Evolutionary conservation across 306 rosid species (phyloP).

Genomic region (Elaeagnus macrophylla): DNA sequence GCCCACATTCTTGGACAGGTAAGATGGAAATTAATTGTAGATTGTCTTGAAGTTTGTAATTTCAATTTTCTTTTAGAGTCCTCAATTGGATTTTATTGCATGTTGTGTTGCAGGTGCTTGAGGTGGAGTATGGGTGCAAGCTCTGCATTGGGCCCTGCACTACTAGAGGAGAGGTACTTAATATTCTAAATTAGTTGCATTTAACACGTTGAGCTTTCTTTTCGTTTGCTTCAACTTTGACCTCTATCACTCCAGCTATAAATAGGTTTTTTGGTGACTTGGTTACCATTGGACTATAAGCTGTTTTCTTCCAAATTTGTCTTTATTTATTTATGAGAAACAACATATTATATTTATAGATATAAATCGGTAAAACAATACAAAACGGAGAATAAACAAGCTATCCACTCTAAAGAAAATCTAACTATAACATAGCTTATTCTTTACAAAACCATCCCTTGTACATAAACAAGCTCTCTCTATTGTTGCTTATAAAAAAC

Average conservation of each 20-base stretch:
- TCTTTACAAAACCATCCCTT: too few relatives aligned
- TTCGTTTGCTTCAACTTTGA: too few relatives aligned
- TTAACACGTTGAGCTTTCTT: background rate
- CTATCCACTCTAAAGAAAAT: too few relatives aligned
- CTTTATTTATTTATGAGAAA: too few relatives aligned
- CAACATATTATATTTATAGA: too few relatives aligned
- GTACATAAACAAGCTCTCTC: background rate
- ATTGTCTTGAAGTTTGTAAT: background rate
- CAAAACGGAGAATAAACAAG: too few relatives aligned
- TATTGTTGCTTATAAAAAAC: background rate
- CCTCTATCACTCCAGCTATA: too few relatives aligned
- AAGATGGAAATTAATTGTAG: background rate
- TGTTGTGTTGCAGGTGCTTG: slow-evolving; percentile 51
- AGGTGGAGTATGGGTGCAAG: slow-evolving; percentile 81
- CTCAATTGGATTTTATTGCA: background rate
- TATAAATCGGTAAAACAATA: too few relatives aligned
- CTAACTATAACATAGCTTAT: too few relatives aligned
- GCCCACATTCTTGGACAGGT: slow-evolving; percentile 99
- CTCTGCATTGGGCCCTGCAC: slow-evolving; percentile 98
- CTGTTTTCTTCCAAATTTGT: too few relatives aligned
- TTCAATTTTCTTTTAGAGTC: background rate
- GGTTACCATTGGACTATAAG: too few relatives aligned
- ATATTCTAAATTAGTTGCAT: background rate
- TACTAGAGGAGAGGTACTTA: slow-evolving; percentile 83
- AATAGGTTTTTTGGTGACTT: background rate